These are phyloP conservation scores for Cunninghamia lanceolata DNA, from an alignment of 75 land plant genomes.

Conservation along the genomic window DNA sequence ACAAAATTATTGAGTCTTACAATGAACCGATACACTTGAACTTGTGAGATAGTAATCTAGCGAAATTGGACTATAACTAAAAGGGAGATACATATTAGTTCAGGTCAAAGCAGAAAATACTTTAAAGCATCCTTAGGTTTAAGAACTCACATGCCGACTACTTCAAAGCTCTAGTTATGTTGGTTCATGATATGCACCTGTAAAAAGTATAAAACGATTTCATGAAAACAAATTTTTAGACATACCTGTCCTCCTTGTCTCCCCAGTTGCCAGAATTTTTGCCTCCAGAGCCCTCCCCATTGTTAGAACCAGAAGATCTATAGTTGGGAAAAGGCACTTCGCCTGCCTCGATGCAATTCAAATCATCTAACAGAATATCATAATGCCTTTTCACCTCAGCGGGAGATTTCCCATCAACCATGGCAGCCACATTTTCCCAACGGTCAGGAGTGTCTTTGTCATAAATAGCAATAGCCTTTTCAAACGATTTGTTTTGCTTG, in stretches of 20 bases:
- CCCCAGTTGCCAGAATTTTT: neutral
- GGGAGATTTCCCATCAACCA: slow-evolving; percentile 62
- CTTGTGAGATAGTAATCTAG: too few species aligned
- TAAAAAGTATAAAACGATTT: neutral
- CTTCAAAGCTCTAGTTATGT: too few species aligned
- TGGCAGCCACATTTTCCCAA: slow-evolving; percentile 67
- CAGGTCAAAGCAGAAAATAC: neutral
- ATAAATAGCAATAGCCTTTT: slow-evolving; percentile 43
- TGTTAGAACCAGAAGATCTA: slow-evolving; percentile 12
- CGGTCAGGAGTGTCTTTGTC: slow-evolving; percentile 41
- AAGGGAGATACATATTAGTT: neutral
- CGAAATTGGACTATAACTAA: slow-evolving; percentile 60
- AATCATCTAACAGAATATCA: slow-evolving; percentile 35
- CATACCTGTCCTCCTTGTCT: neutral
- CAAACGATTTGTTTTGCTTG: slow-evolving; percentile 72
- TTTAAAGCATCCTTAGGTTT: too few species aligned
- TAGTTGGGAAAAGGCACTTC: slow-evolving; percentile 53
- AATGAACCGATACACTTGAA: too few species aligned
- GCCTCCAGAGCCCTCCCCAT: neutral
- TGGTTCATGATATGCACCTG: neutral
- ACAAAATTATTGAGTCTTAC: too few species aligned
- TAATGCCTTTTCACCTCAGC: slow-evolving; percentile 57
- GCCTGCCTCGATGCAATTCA: slow-evolving; percentile 57
- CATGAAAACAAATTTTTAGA: neutral
- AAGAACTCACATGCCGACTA: too few species aligned